Conservation (phyloP, 192 early-diverging fungal genomes). For the Lobosporangium transversale region DNA sequence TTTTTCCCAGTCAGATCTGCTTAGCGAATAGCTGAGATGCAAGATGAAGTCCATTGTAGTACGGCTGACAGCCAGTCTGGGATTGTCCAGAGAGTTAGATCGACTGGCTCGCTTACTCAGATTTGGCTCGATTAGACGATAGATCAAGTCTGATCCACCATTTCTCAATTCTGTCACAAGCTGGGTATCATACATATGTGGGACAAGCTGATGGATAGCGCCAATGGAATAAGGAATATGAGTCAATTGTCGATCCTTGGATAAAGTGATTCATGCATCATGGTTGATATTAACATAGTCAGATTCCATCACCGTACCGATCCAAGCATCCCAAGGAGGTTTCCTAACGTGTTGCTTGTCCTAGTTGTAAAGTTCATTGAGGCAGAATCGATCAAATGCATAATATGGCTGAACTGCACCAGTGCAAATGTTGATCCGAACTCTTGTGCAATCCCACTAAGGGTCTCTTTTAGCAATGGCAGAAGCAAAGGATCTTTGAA, state of each 20-base stretch:
- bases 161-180: constrained; percentile 50
- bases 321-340: constrained; percentile 34
- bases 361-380: constrained; percentile 19
- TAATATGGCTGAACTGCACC: constrained; percentile 64
- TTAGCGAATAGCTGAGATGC: constrained; percentile 46
- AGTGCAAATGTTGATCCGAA: constrained; percentile 70
- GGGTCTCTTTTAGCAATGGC: constrained; percentile 48
- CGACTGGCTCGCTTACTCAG: constrained; percentile 8
- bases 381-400: constrained; percentile 55
- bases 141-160: constrained; percentile 37
- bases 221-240: too few relatives aligned
- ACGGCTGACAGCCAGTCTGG: constrained; percentile 38
- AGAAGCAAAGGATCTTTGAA: constrained; percentile 56
- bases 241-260: too few relatives aligned
- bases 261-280: too few relatives aligned
- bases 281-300: too few relatives aligned
- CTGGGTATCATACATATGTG: constrained; percentile 49
- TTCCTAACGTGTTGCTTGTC: constrained; percentile 40
- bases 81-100: constrained; percentile 11
- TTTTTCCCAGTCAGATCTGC: constrained; percentile 51
- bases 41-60: constrained; percentile 51
- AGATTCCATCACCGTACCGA: too few relatives aligned
- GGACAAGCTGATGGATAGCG: constrained; percentile 30
- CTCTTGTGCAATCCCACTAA: constrained; percentile 54
- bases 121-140: constrained; percentile 34